Evolutionary conservation across 106 monocot species (phyloP), one percentile per base, ranked within the genome.

Genomic region (Dioscorea dumetorum): DNA sequence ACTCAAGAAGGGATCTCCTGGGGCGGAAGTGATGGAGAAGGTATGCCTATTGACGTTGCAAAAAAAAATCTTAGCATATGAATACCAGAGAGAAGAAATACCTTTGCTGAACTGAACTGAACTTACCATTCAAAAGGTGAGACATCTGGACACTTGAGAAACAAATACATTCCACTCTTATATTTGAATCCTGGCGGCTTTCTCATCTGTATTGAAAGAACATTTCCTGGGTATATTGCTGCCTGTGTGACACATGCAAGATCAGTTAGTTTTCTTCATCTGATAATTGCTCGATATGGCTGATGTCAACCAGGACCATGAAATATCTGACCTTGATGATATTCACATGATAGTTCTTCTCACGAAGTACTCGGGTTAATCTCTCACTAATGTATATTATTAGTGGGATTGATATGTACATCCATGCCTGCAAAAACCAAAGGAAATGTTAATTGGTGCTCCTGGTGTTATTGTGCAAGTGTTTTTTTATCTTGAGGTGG

Each of bases 21-120:
- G 95, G 35, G 95, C 95, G 12, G 95, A 95, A 70, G 95, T 95
- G 67, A 91, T 95, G 18, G 95, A 95, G 76, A 95, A 95, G 48
- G 95, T 88, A 66, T 91, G 95, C 95, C 95, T 95, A 68, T 50
- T 58, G 24, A 58, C 71, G 51, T 16, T 66, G 50, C 22, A 53
- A 68, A 51, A 58, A 50, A 4, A 34, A 41, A 15, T 16, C 14
- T 41, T 50, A 50, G 48, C 16, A 19, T 33, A 49, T 59, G 1
- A 66, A 66, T 5, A 13, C 49, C 16, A 3, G 49, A 22, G 35
- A 24, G 4, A 60, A 13, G 24, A 48, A 33, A 34, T 59, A 22
- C 57, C 6, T 51, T 60, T 24, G 24, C 50, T 61, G 12, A 68
- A 32, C 50, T 61, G 12, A 68, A 32, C 31, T 2, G 18, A 16